Evolutionary conservation across 2,329 filamentous ascomycete species (phyloP).

Genomic region (Aspergillus candidus): DNA sequence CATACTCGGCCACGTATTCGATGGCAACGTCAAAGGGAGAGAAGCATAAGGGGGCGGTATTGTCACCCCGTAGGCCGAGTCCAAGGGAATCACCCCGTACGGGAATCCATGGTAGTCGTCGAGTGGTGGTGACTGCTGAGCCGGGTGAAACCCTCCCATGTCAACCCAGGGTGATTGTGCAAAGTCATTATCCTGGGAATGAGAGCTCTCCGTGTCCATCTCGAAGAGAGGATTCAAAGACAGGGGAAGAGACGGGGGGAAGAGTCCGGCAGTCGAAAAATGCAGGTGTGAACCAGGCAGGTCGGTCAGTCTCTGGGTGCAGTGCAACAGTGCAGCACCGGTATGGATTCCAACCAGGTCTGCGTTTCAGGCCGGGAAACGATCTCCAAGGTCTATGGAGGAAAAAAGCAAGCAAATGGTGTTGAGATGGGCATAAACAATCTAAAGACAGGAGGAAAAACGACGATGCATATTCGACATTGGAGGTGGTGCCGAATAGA

Average conservation of each 20-base stretch:
- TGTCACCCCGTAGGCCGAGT: conserved; percentile 50
- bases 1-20: conserved; percentile 71
- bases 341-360: no score
- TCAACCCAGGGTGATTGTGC: conserved; percentile 42
- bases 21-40: conserved; percentile 66
- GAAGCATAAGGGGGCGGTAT: conserved; percentile 52
- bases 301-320: conserved; percentile 13
- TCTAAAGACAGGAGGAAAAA: conserved; percentile 42
- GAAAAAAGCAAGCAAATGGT: conserved; percentile 11
- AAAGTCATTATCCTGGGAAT: conserved; percentile 41
- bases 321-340: no score
- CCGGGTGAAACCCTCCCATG: conserved; percentile 39
- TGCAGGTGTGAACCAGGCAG: conserved; percentile 20
- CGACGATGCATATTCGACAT: conserved; percentile 45
- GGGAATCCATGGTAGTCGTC: conserved; percentile 58
- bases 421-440: conserved; percentile 5
- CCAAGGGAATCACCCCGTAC: conserved; percentile 58
- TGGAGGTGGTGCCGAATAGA: conserved; percentile 17
- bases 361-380: no score
- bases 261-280: background rate
- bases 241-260: background rate
- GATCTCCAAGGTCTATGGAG: conserved; percentile 7
- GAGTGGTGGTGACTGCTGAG: conserved; percentile 64
- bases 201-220: conserved; percentile 43
- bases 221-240: conserved; percentile 8